phyloP scores from a whole-genome alignment of 2,329 filamentous ascomycete species.

The Cladosporium sp. region DNA sequence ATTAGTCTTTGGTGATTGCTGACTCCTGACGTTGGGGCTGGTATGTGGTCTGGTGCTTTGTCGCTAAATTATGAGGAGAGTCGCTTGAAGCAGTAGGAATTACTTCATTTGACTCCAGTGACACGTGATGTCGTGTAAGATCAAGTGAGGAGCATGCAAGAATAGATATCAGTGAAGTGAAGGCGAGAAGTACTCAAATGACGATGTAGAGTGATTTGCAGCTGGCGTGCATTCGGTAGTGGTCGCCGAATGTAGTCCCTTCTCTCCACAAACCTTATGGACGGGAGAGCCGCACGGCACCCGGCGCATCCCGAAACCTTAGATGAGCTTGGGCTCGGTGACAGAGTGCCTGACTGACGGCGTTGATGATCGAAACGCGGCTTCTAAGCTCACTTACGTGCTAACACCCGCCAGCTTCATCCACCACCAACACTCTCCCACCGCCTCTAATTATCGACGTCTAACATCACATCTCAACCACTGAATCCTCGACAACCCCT shows the following conservation, averaged over 20 bases:
- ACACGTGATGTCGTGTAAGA: neutral
- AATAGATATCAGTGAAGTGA: neutral
- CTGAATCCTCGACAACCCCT: neutral
- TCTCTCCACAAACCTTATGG: conserved; percentile 8
- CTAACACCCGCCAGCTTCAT: conserved; percentile 2
- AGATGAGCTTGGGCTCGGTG: neutral
- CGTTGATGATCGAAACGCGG: conserved; percentile 15
- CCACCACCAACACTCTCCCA: conserved; percentile 46
- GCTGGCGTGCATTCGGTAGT: conserved; percentile 8
- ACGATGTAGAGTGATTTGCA: conserved; percentile 1
- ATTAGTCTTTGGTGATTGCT: neutral
- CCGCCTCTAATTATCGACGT: conserved; percentile 54
- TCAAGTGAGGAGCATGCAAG: neutral
- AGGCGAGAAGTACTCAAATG: neutral
- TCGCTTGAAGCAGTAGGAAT: neutral
- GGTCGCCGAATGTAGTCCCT: conserved; percentile 5
- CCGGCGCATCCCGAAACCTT: neutral
- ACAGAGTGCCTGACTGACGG: neutral
- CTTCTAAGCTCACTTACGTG: conserved; percentile 16
- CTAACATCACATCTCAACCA: conserved; percentile 53
- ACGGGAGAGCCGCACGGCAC: neutral
- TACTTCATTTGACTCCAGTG: neutral
- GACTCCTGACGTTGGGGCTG: neutral
- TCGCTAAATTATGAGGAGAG: neutral
- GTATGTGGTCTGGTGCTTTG: neutral